These are phyloP conservation scores for Anthostomella pinea DNA, from an alignment of 2,329 filamentous ascomycete species.

Conservation along the genomic window DNA sequence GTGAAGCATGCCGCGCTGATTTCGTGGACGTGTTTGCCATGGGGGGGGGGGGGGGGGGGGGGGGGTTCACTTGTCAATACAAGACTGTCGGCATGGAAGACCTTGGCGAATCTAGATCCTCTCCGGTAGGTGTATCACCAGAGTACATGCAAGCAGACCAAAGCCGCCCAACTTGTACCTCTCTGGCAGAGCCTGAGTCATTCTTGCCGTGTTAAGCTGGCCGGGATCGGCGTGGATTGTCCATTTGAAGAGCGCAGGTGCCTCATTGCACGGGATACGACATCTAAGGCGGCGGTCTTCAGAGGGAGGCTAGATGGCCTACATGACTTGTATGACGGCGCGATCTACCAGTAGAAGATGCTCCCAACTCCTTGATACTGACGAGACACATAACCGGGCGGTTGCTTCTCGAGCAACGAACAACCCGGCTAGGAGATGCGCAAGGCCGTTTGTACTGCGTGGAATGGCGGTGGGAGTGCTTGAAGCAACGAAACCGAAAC, in stretches of 20 bases:
- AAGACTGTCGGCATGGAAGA: too few relatives aligned
- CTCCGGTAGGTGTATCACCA: conserved; percentile 7
- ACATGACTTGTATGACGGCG: conserved; percentile 12
- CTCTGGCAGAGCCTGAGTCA: too few relatives aligned
- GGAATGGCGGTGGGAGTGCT: conserved; percentile 23
- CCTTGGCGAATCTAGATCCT: too few relatives aligned
- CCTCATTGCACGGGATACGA: conserved; percentile 15
- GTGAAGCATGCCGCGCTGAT: too few relatives aligned
- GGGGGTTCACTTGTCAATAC: too few relatives aligned
- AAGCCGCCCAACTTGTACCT: conserved; percentile 2
- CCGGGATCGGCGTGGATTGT: conserved; percentile 2
- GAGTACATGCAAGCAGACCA: conserved; percentile 4
- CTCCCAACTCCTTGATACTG: conserved; percentile 9
- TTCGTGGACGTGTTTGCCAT: too few relatives aligned
- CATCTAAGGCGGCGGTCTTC: conserved; percentile 6
- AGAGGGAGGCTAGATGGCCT: conserved; percentile 10
- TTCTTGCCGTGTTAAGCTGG: conserved; percentile 6
- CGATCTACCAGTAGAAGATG: conserved; percentile 8
- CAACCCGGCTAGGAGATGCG: conserved; percentile 24
- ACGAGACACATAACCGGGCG: conserved; percentile 18
- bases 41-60: too few relatives aligned
- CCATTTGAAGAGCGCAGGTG: conserved; percentile 10
- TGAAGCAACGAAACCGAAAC: conserved; percentile 13
- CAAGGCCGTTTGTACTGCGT: conserved; percentile 25
- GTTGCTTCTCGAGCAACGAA: conserved; percentile 19